Evolutionary conservation across 1,284 basidiomycete genomes (phyloP), one percentile per base, ranked within the genome.

Genomic region (Cryptococcus sp.): DNA sequence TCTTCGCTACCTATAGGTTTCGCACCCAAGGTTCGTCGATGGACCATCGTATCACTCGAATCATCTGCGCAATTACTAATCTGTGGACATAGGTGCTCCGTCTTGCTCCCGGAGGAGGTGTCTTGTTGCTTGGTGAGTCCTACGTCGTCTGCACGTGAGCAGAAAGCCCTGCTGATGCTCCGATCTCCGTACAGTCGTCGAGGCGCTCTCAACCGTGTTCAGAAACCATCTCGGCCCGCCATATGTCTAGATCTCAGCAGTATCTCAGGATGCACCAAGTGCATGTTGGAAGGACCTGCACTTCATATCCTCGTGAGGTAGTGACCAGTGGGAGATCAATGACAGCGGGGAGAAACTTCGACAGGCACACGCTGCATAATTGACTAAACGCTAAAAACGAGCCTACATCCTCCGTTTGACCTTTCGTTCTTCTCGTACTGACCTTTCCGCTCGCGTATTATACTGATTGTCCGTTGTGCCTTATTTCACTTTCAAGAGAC

Each of bases 51-150:
- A 23, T 45, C 17, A 35, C 8, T 38, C 4, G 88, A 86, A 81
- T 88, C 66, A 73, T 82, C 23, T 84, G 86, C 54, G 85, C 93
- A 52, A 85, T 85, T 0, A 19, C 48, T 19, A 20, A 48, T n/a
- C 20, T 23, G 17, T n/a, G n/a, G 17, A 48, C 89, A 10, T 10
- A 96, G 75, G 84, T 88, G 19, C 84, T 96, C 23, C 86, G 86
- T 31, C 86, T 99, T 47, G 91, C 93, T 20, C 95, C 95, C 0
- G 95, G 95, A 50, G 95, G 95, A 60, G 95, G 95, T 79, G 88
- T 99, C 17, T 80, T 99, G 42, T 82, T 99, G 47, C 84, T 99
- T 51, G 74, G 73, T 73, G 48, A 68, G 71, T 68, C 7, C 6
- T 27, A 5, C 22, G 6, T 2, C 3, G 22, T n/a, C 2, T 5